phyloP scores from a whole-genome alignment of 306 rosid species.

The Cucurbita ficifolia region DNA sequence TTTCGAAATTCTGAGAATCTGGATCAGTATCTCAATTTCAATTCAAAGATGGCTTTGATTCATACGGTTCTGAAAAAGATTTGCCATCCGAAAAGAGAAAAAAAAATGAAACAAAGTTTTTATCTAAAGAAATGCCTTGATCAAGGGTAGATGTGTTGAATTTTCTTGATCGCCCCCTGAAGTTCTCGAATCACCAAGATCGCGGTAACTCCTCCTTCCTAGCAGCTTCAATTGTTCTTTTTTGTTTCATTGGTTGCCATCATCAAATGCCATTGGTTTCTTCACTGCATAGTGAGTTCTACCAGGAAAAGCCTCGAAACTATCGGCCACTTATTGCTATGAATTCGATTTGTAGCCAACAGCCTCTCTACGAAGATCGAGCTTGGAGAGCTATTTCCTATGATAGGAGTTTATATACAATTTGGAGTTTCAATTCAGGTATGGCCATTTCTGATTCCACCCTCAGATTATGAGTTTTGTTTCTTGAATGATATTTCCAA shows the following conservation, averaged over 20 bases:
- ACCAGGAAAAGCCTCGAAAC: background rate
- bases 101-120: too few species aligned
- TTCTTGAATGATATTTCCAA: background rate
- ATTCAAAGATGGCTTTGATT: too few species aligned
- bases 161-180: background rate
- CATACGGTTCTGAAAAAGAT: too few species aligned
- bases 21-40: too few species aligned
- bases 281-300: conserved; percentile 1
- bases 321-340: background rate
- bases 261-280: background rate
- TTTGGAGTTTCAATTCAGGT: background rate
- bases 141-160: too few species aligned
- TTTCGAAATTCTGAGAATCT: background rate
- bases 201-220: background rate
- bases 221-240: background rate
- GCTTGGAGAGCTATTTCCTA: too few species aligned
- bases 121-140: too few species aligned
- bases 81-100: too few species aligned
- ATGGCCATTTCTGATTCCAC: background rate
- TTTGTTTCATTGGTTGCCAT: background rate
- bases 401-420: too few species aligned
- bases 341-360: background rate
- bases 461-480: background rate
- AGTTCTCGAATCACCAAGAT: background rate
- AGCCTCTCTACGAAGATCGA: background rate